Evolutionary conservation across 495 filamentous ascomycete species (phyloP), one percentile per base, ranked within the genome.

Genomic region (Penicillium goetzii): DNA sequence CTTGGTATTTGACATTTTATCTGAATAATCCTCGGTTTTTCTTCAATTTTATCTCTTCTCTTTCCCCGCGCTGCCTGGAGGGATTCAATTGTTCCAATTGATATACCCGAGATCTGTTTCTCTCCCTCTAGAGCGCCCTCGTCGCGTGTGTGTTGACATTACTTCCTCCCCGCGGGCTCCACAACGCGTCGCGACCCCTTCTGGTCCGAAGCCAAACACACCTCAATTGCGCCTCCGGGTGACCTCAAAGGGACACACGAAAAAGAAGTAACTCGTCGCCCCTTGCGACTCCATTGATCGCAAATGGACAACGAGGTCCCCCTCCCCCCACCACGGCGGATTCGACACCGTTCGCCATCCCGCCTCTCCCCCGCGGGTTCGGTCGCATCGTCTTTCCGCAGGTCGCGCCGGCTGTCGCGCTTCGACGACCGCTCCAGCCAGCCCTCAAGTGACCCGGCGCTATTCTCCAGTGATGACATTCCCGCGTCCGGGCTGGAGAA

Each of bases 391-490:
- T 72, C 72, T n/a, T 71, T 75, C 25, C 66, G 59, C 60, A 76
- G 71, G 58, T 63, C 77, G 19, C 67, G 74, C 53, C 72, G 71
- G 23, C 61, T 77, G 2, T 76, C 77, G 23, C 75, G 74, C 12
- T 76, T 77, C 45, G 78, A 81, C 47, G 78, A 81, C 47, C 70
- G 68, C 56, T 80, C 79, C 25, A 80, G 78, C 66, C 77, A 80
- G 51, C 79, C 79, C 32, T 92, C 90, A 30, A 92, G 89, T 67
- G 90, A 92, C 66, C 88, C 89, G 4, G 86, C 90, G 12, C 68
- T 92, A 5, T 93, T 93, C 75, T 92, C 89, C 0, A 92, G 89
- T 64, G 90, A 93, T 62, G 90, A 93, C 63, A 84, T 89, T 49
- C 88, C 89, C 8, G 82, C 84, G 1, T 77, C 88, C 5, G 82